Base-by-base conservation (phyloP, 2,329 filamentous ascomycete genomes). In the Phialemoniopsis sp. region DNA sequence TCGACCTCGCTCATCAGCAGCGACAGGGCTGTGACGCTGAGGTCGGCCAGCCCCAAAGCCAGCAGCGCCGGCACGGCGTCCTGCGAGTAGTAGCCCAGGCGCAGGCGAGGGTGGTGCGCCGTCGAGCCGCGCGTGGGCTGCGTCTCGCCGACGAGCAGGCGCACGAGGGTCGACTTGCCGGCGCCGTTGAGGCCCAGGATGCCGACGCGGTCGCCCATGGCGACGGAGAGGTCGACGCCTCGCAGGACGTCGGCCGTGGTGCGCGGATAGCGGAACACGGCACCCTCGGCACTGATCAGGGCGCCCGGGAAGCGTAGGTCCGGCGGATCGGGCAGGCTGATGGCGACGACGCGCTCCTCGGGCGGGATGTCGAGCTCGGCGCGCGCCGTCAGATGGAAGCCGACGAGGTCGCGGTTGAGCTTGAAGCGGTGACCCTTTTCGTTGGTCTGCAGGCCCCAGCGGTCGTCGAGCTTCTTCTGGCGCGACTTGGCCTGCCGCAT, bases 391-490 rank as follows among this genome's bases (percentile, higher is more conserved):
- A 72, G 46, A 55, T 85, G 75, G 30, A 57, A 87, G 0, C 86
- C 89, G 0, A 48, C 67, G 2, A 84, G 63, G 50, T 94, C 88
- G 12, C 85, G 70, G 53, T 87, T 93, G 28, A 93, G 70, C 62
- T 91, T 91, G 70, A 94, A 94, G 3, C 85, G 70, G 5, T 78
- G 78, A 2, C 89, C 89, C 37, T 74, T 82, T 7, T 80, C 77
- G 46, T 68, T 85, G 31, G 88, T 82, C 53, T 90, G 75, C 50
- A 94, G 60, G 0, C 88, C 89, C 79, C 82, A 86, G 6, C 87
- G 72, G 40, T 93, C 83, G 41, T 94, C 87, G 2, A 94, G 72
- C 56, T 89, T 90, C 68, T 89, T 91, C 63, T 90, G 86, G 1
- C 87, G 73, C 5, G 83, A 87, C 46, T 89, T 90, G 4, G 87